Conservation (phyloP, 1,139 yeast genomes). For the Suhomyces atakaporum region DNA sequence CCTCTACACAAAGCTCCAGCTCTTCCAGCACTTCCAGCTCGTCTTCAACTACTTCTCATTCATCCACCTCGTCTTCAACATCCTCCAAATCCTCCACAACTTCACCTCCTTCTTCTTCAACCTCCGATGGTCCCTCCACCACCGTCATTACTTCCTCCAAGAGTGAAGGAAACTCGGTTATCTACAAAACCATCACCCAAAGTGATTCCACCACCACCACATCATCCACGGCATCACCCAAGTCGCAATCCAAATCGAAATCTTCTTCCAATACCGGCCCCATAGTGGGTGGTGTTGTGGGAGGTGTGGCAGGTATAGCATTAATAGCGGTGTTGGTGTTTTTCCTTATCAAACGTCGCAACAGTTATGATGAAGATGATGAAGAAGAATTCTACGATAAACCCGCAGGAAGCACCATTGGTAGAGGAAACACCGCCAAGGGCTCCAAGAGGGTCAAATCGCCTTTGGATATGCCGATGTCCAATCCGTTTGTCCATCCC, state of each 20-base stretch:
- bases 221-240: slow-evolving; percentile 8
- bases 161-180: slow-evolving; percentile 14
- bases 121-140: too few relatives aligned
- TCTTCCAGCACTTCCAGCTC: slow-evolving; percentile 26
- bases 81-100: slow-evolving; percentile 2
- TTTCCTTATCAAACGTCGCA: slow-evolving; percentile 49
- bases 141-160: slow-evolving; percentile 13
- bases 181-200: slow-evolving; percentile 20
- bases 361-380: slow-evolving; percentile 41
- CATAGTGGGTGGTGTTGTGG: slow-evolving; percentile 70
- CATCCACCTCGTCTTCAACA: slow-evolving; percentile 1
- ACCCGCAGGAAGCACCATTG: slow-evolving; percentile 22
- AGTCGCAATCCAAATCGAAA: slow-evolving; percentile 5
- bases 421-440: slow-evolving; percentile 35
- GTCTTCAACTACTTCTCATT: slow-evolving; percentile 8
- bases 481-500: slow-evolving; percentile 60
- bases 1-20: slow-evolving; percentile 11
- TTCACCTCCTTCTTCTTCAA: slow-evolving; percentile 4
- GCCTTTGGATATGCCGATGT: slow-evolving; percentile 41
- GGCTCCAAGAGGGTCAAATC: slow-evolving; percentile 22
- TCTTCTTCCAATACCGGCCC: slow-evolving; percentile 45
- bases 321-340: slow-evolving; percentile 47
- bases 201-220: slow-evolving; percentile 18
- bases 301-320: slow-evolving; percentile 54
- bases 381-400: slow-evolving; percentile 49